phyloP scores from a whole-genome alignment of 1,284 basidiomycete genomes.

The Cryptococcus sp. region DNA sequence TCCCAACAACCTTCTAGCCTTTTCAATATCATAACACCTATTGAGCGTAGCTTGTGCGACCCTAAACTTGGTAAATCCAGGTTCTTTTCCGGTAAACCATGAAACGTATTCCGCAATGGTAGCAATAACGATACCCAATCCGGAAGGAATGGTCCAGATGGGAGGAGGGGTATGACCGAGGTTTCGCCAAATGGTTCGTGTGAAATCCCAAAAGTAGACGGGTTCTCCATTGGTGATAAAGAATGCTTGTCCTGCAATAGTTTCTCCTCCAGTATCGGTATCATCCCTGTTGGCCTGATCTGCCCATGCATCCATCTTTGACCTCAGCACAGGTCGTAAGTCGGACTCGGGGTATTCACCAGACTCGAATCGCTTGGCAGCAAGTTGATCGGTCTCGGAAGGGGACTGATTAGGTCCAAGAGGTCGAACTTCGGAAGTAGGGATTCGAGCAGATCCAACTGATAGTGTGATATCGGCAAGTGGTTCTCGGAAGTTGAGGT shows the following conservation, averaged over 20 bases:
- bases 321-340: constrained; percentile 60
- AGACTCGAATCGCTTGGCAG: constrained; percentile 55
- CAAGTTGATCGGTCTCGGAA: constrained; percentile 54
- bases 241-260: constrained; percentile 89
- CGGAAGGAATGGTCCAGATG: constrained; percentile 59
- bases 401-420: constrained; percentile 69
- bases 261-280: constrained; percentile 51
- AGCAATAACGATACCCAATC: constrained; percentile 66
- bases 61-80: constrained; percentile 85
- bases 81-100: constrained; percentile 71
- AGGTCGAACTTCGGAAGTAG: constrained; percentile 71
- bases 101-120: constrained; percentile 69
- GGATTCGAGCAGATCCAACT: constrained; percentile 60
- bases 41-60: constrained; percentile 64
- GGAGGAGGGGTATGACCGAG: constrained; percentile 60
- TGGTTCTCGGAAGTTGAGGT: constrained; percentile 55
- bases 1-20: constrained; percentile 82
- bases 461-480: constrained; percentile 63
- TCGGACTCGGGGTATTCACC: constrained; percentile 45
- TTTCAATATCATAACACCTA: constrained; percentile 94
- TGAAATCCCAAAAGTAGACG: constrained; percentile 93
- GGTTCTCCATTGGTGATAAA: constrained; percentile 99
- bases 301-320: constrained; percentile 54
- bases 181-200: constrained; percentile 75
- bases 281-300: constrained; percentile 41